These are phyloP conservation scores for Nakaseomyces uthaithaninus DNA, from an alignment of 1,139 yeast genomes.

Conservation along the genomic window DNA sequence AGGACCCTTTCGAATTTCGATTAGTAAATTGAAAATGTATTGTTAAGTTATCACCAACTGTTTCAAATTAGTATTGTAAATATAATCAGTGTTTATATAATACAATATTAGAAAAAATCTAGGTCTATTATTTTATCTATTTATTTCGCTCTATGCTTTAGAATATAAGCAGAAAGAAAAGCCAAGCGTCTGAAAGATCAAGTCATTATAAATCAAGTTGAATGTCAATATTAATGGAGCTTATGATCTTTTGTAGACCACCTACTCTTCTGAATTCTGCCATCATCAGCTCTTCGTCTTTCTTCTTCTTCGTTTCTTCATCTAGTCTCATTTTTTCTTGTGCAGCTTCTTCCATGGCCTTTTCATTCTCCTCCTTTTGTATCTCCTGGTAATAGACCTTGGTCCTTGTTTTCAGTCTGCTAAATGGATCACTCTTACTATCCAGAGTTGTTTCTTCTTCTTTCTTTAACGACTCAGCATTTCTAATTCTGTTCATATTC, in stretches of 20 bases:
- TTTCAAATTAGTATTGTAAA: too few relatives aligned
- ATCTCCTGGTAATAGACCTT: slow-evolving; percentile 62
- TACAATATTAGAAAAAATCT: too few relatives aligned
- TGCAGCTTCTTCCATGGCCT: slow-evolving; percentile 38
- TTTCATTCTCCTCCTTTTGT: slow-evolving; percentile 40
- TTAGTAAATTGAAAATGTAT: too few relatives aligned
- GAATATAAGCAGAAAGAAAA: neutral
- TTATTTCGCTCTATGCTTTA: too few relatives aligned
- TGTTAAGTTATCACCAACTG: too few relatives aligned
- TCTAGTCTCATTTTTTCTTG: slow-evolving; percentile 31
- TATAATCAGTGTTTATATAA: too few relatives aligned
- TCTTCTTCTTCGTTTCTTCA: slow-evolving; percentile 32
- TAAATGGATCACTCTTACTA: slow-evolving; percentile 71
- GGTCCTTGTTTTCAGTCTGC: slow-evolving; percentile 79
- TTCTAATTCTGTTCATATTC: slow-evolving; percentile 67
- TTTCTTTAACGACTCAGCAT: slow-evolving; percentile 64
- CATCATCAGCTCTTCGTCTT: slow-evolving; percentile 32
- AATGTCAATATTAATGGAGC: slow-evolving; percentile 39
- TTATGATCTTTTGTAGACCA: slow-evolving; percentile 42
- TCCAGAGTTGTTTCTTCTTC: slow-evolving; percentile 38
- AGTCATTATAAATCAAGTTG: slow-evolving; percentile 33
- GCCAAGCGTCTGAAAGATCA: too few relatives aligned
- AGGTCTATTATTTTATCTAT: too few relatives aligned
- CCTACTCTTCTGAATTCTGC: slow-evolving; percentile 36
- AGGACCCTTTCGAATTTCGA: neutral